Conservation (phyloP, 768 basidiomycete species). For the Glaciozyma antarctica region DNA sequence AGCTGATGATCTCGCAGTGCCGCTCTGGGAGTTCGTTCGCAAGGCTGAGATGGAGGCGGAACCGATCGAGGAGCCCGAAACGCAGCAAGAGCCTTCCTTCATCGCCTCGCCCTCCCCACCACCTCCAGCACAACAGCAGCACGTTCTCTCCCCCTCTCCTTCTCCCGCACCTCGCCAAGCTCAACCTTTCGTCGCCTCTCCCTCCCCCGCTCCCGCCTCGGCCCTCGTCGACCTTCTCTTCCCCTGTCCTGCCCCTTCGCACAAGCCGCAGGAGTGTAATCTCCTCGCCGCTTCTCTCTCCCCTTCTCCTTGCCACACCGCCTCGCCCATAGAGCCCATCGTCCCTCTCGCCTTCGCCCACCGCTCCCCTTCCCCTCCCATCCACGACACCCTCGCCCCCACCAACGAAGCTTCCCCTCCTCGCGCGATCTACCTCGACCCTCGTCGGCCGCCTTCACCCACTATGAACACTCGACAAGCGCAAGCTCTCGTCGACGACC, state of each 20-base stretch:
- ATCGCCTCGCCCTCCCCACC: background rate
- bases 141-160: background rate
- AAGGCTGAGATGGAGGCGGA: constrained; percentile 1
- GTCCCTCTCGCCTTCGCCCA: too few relatives aligned
- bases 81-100: constrained; percentile 45
- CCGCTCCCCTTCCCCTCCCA: too few relatives aligned
- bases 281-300: background rate
- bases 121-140: background rate
- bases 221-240: background rate
- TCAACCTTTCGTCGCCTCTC: background rate
- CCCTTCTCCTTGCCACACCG: too few relatives aligned
- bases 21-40: constrained; percentile 23
- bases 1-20: background rate
- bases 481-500: constrained; percentile 82
- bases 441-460: constrained; percentile 43
- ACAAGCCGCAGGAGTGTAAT: background rate
- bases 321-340: too few relatives aligned
- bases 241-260: background rate
- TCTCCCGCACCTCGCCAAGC: background rate
- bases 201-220: background rate
- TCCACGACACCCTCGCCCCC: background rate
- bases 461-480: constrained; percentile 97
- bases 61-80: constrained; percentile 40
- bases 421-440: background rate
- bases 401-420: background rate